Conservation (phyloP, 495 filamentous ascomycete species). For the Durotheca rogersii region DNA sequence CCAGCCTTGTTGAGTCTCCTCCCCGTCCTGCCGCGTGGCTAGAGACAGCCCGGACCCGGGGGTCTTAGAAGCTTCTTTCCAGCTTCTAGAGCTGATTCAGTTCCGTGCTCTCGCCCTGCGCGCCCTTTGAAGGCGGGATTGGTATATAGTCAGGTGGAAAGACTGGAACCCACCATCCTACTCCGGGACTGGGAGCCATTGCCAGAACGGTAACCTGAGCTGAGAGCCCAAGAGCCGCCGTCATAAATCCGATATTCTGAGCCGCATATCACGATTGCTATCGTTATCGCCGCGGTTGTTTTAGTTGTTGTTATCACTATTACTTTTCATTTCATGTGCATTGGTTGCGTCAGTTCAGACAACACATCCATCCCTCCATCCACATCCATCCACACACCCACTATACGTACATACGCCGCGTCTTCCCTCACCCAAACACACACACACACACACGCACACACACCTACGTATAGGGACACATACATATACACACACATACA, state of each 20-base stretch:
- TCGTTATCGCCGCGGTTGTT: no score
- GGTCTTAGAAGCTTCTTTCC: slow-evolving; percentile 36
- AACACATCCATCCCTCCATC: no score
- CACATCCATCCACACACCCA: no score
- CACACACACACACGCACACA: not conserved
- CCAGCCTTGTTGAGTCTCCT: slow-evolving; percentile 27
- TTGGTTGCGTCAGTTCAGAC: slow-evolving; percentile 12
- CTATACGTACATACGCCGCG: no score
- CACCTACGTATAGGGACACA: not conserved
- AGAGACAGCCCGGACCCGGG: slow-evolving; percentile 29
- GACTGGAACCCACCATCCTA: slow-evolving; percentile 33
- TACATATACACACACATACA: not conserved
- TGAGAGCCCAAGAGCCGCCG: no score
- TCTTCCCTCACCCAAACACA: no score
- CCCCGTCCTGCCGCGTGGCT: slow-evolving; percentile 20
- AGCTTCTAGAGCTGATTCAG: slow-evolving; percentile 33
- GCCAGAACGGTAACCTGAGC: no score
- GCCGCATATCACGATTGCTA: no score
- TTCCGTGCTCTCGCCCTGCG: slow-evolving; percentile 21
- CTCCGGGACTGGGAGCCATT: slow-evolving; percentile 21
- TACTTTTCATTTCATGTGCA: slow-evolving; percentile 4
- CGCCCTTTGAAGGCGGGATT: slow-evolving; percentile 17
- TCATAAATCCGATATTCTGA: slow-evolving; percentile 2
- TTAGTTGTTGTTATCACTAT: no score
- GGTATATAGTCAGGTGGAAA: slow-evolving; percentile 35